These are phyloP conservation scores for Coemansia sp. DNA, from an alignment of 192 early-diverging fungal genomes.

Conservation along the genomic window DNA sequence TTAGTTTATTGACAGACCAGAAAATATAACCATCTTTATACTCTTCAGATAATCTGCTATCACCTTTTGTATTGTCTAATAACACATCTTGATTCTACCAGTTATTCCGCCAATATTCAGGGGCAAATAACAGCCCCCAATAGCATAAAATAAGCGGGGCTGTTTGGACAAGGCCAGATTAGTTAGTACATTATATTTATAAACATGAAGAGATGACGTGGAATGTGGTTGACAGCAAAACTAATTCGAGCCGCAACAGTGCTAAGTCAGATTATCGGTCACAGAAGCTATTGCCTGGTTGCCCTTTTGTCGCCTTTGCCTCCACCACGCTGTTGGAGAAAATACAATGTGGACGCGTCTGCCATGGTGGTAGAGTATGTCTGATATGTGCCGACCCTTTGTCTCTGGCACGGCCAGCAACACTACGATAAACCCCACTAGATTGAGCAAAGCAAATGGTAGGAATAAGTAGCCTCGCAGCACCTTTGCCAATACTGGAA, in stretches of 20 bases:
- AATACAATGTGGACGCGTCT: constrained; percentile 34
- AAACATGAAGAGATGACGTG: not conserved
- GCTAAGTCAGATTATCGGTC: not conserved
- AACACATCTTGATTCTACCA: no score
- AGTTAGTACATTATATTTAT: no score
- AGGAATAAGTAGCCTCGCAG: constrained; percentile 53
- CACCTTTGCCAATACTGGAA: constrained; percentile 46
- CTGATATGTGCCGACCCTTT: constrained; percentile 66
- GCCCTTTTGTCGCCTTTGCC: not conserved
- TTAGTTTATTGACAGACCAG: no score
- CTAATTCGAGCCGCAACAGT: not conserved
- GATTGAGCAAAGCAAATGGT: constrained; percentile 64
- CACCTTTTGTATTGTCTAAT: no score
- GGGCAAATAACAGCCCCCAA: no score
- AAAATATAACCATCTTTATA: no score
- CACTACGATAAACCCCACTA: constrained; percentile 60
- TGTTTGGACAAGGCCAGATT: no score
- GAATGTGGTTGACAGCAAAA: not conserved
- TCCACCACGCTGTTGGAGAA: not conserved
- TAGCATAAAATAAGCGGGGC: no score
- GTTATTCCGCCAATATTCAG: no score
- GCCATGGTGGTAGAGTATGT: constrained; percentile 49
- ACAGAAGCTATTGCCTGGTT: not conserved
- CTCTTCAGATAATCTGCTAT: no score
- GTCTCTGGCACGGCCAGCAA: constrained; percentile 77